These are phyloP conservation scores for Russula vinacea DNA, from an alignment of 768 basidiomycete species.

Conservation along the genomic window DNA sequence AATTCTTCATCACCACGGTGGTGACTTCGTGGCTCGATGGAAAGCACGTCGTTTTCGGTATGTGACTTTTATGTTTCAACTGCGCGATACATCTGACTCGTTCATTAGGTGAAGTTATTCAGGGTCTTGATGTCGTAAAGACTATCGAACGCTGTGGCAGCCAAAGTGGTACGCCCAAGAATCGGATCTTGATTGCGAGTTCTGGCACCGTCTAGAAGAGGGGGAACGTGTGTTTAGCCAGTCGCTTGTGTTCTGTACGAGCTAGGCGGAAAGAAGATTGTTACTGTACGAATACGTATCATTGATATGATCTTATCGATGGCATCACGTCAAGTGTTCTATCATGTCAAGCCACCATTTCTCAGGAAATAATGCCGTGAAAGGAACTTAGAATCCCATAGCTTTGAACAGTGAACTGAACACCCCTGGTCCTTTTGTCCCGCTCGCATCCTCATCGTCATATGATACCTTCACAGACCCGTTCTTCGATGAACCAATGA, in stretches of 20 bases:
- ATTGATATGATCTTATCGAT: conserved; percentile 24
- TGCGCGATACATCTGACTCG: neutral
- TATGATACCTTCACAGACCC: conserved; percentile 22
- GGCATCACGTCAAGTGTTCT: conserved; percentile 17
- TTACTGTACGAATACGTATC: conserved; percentile 19
- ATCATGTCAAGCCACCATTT: neutral
- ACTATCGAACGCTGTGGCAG: too few relatives aligned
- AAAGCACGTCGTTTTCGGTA: conserved; percentile 84
- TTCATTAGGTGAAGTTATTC: conserved; percentile 56
- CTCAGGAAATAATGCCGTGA: neutral
- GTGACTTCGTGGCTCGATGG: conserved; percentile 77
- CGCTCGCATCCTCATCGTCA: conserved; percentile 13
- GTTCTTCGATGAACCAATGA: conserved; percentile 18
- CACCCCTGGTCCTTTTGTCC: conserved; percentile 2
- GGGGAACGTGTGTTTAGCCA: neutral
- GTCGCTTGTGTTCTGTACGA: conserved; percentile 20
- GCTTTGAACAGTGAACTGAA: conserved; percentile 17
- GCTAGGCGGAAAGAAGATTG: conserved; percentile 7
- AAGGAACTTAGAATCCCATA: conserved; percentile 12
- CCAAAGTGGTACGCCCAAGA: conserved; percentile 40
- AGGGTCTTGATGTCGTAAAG: conserved; percentile 42
- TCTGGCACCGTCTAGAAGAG: conserved; percentile 41
- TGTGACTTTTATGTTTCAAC: conserved; percentile 7
- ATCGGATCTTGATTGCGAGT: conserved; percentile 50
- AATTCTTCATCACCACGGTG: conserved; percentile 89